Evolutionary conservation across 78 protist genomes (phyloP).

Genomic region (Creolimax fragrantissima): DNA sequence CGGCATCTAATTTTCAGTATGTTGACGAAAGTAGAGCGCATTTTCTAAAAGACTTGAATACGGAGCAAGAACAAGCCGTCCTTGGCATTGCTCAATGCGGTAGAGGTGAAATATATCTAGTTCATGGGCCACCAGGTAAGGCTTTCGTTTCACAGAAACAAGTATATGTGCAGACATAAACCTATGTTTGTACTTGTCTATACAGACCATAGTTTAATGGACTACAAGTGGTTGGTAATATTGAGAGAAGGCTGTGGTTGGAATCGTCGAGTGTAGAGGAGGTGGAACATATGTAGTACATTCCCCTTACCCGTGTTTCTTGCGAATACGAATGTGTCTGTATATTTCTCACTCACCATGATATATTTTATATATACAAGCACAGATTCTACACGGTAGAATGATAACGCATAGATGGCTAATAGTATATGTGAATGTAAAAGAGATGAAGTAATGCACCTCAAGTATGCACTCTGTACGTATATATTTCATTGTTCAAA

Average conservation of each 20-base stretch:
- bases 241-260: neutral
- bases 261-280: neutral
- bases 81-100: neutral
- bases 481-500: neutral
- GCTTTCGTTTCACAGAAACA: too few relatives aligned
- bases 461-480: neutral
- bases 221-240: neutral
- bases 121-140: neutral
- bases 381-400: too few relatives aligned
- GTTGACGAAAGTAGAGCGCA: neutral
- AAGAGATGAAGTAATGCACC: neutral
- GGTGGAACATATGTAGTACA: too few relatives aligned
- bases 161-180: neutral
- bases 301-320: too few relatives aligned
- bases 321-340: too few relatives aligned
- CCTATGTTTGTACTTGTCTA: neutral
- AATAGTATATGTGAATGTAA: too few relatives aligned
- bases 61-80: neutral
- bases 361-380: too few relatives aligned
- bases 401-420: too few relatives aligned
- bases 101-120: neutral
- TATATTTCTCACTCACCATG: too few relatives aligned
- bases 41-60: neutral
- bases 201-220: neutral
- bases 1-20: neutral